Base-by-base conservation (phyloP, 1,139 yeast species). In the Wickerhamiella infanticola region DNA sequence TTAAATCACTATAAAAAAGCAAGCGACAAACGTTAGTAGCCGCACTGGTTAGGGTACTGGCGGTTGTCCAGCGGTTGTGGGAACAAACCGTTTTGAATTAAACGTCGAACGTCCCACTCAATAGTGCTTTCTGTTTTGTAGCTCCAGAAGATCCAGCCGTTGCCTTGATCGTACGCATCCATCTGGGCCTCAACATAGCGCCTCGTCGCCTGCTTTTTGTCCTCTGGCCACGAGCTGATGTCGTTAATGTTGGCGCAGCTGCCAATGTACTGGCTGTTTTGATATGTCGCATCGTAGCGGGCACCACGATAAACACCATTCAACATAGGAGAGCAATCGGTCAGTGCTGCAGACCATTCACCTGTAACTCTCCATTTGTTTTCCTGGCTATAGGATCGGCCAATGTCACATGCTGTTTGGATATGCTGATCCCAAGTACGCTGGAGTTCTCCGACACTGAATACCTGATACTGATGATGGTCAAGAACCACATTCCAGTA, bases 281-380 rank as follows among this genome's bases (percentile, higher is more conserved):
- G 60, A 53, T 64, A 81, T 43, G 80, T 68, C 26, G 85, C 94
- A 45, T 83, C 86, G 65, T 73, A 86, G 57, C 97, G 76, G 26
- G 96, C 79, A 45, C 95, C 95, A 47, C 78, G 69, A 42, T 85
- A 84, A 39, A 84, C 94, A 56, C 97, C 97, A 58, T 90, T 90
- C 50, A 90, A 68, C 95, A 95, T 83, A 50, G 71, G 71, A 24
- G 94, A 78, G 69, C 98, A 90, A 65, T 90, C 97, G 9, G 95
- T 85, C 54, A 88, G 69, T 1, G 97, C 96, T 23, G 93, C 96
- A 31, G 93, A 73, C 81, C 90, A 90, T 68, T 90, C 98, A 50
- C 97, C 97, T 48, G 76, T 72, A 33, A 88, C 74, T 48, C 75
- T 74, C 84, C 94, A 81, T 63, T 80, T 80, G 56, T 64, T 60